A percentile compares a stretch with the other conserved stretches of the same genome.
These are phyloP conservation scores for Aureobasidium sp. DNA, from an alignment of 2,329 filamentous ascomycete genomes.

Conservation along the genomic window DNA sequence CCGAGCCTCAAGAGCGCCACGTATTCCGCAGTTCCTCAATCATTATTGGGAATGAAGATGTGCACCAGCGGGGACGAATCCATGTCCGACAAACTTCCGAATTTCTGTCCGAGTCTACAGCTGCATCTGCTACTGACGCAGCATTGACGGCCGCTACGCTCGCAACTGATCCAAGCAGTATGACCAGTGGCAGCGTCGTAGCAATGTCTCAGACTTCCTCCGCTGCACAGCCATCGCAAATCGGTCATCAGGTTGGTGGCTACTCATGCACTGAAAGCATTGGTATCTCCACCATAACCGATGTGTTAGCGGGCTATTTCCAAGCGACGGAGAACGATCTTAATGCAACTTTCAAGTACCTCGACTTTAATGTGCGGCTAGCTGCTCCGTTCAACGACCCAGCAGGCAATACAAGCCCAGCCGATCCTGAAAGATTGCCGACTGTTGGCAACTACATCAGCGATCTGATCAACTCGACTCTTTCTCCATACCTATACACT, in stretches of 20 bases:
- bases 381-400: conserved; percentile 41
- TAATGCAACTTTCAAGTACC: conserved; percentile 46
- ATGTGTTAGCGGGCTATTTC: conserved; percentile 49
- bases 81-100: conserved; percentile 11
- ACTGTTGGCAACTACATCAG: conserved; percentile 38
- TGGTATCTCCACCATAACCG: conserved; percentile 44
- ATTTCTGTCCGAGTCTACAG: background rate
- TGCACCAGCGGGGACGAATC: background rate
- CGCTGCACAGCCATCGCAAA: background rate
- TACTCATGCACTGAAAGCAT: conserved; percentile 48
- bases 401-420: conserved; percentile 34
- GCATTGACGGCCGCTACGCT: background rate
- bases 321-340: conserved; percentile 47
- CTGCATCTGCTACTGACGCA: background rate
- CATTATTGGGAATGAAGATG: background rate
- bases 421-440: conserved; percentile 41
- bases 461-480: conserved; percentile 39
- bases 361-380: conserved; percentile 55
- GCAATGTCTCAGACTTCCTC: background rate
- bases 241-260: conserved; percentile 40
- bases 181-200: background rate
- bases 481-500: conserved; percentile 49
- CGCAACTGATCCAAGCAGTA: background rate
- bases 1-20: background rate
- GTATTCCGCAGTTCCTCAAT: background rate